These are phyloP conservation scores for Chenopodium formosanum DNA, from an alignment of 148 eudicot species.

Conservation along the genomic window DNA sequence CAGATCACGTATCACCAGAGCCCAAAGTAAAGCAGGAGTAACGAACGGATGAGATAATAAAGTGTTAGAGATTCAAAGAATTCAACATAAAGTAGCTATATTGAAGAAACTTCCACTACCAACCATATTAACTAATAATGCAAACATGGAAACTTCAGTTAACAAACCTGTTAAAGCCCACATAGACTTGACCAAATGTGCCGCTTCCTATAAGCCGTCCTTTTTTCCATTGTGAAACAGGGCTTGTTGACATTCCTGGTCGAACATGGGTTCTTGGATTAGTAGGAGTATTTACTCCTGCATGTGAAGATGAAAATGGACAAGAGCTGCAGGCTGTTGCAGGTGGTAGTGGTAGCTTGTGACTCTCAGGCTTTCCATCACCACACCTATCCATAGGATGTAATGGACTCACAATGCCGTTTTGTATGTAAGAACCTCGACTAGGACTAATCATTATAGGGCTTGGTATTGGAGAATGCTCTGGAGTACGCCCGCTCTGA, in stretches of 20 bases:
- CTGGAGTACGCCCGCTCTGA: constrained; percentile 81
- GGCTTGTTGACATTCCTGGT: constrained; percentile 55
- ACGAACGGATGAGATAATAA: background rate
- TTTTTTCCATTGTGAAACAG: constrained; percentile 62
- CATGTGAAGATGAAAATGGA: constrained; percentile 51
- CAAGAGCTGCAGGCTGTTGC: constrained; percentile 39
- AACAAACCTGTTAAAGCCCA: constrained; percentile 57
- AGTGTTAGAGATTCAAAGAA: background rate
- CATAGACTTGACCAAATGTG: constrained; percentile 56
- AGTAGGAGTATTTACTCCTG: constrained; percentile 57
- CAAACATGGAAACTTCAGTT: background rate
- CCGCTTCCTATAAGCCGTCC: constrained; percentile 57
- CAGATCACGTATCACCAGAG: background rate
- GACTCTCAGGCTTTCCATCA: constrained; percentile 58
- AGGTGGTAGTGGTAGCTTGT: constrained; percentile 82
- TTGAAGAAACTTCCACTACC: background rate
- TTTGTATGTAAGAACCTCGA: constrained; percentile 67
- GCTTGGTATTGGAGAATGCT: constrained; percentile 79
- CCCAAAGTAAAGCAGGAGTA: background rate
- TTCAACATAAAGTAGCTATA: background rate
- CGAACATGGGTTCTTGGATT: constrained; percentile 61
- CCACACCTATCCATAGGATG: constrained; percentile 60
- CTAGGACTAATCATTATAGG: constrained; percentile 83
- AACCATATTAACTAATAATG: background rate
- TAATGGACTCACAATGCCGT: constrained; percentile 74